phyloP scores from a whole-genome alignment of 164 flowering plant genomes.

The Umbilicus rupestris region DNA sequence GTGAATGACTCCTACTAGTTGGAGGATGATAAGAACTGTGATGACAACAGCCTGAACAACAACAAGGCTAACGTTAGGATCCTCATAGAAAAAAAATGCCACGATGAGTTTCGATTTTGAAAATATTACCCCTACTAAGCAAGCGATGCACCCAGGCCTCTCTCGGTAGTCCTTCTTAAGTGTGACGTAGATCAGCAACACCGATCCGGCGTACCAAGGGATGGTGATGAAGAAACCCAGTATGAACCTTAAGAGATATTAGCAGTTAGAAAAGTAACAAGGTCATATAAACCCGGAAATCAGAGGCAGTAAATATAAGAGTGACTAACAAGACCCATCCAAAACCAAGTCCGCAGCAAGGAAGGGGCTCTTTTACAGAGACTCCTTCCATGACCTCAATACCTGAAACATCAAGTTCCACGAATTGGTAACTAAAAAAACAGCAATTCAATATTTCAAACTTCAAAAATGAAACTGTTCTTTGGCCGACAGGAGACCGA shows the following conservation, averaged over 20 bases:
- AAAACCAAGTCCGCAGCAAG: conserved; percentile 3
- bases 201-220: neutral
- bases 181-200: neutral
- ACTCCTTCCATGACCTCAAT: neutral
- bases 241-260: neutral
- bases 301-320: neutral
- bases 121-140: neutral
- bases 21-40: neutral
- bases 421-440: neutral
- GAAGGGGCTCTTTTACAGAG: neutral
- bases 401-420: neutral
- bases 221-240: neutral
- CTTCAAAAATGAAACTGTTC: neutral
- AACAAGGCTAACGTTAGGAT: neutral
- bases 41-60: neutral
- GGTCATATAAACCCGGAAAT: too few relatives aligned
- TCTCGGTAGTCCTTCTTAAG: conserved; percentile 6
- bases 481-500: too few relatives aligned
- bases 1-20: neutral
- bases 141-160: neutral
- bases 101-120: neutral
- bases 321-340: neutral
- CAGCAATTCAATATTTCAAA: neutral
- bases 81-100: neutral
- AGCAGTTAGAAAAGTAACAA: neutral